Evolutionary conservation across 1,139 yeast genomes (phyloP).

Genomic region (Hansenula anomala): DNA sequence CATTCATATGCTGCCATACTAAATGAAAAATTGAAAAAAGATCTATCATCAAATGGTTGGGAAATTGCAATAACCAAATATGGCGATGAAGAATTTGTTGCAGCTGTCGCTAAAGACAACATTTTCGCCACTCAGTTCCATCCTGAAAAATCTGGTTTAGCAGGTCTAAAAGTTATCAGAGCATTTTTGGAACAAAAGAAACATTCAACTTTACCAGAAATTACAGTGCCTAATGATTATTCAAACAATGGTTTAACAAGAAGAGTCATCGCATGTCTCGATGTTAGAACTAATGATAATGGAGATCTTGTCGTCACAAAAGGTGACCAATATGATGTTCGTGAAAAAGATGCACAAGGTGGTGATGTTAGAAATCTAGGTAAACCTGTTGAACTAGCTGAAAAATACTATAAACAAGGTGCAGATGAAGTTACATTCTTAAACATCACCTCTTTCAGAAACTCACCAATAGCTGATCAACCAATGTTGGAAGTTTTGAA

Average conservation of each 20-base stretch:
- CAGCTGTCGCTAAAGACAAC: slow-evolving; percentile 75
- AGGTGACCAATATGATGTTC: slow-evolving; percentile 96
- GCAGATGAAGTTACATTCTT: slow-evolving; percentile 95
- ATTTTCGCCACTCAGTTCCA: slow-evolving; percentile 95
- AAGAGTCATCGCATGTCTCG: slow-evolving; percentile 91
- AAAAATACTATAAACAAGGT: slow-evolving; percentile 84
- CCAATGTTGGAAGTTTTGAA: slow-evolving; percentile 92
- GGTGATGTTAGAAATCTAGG: slow-evolving; percentile 84
- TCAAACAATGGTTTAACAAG: slow-evolving; percentile 73
- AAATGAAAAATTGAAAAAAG: slow-evolving; percentile 28
- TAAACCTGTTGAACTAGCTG: slow-evolving; percentile 92
- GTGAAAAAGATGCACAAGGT: slow-evolving; percentile 54
- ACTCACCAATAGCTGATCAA: slow-evolving; percentile 84
- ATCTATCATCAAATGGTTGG: slow-evolving; percentile 60
- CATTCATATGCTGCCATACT: slow-evolving; percentile 85
- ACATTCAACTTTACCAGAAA: slow-evolving; percentile 22
- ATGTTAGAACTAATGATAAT: slow-evolving; percentile 88
- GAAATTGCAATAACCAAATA: slow-evolving; percentile 66
- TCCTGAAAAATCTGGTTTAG: slow-evolving; percentile 92
- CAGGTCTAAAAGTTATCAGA: slow-evolving; percentile 74
- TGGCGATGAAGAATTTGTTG: slow-evolving; percentile 76
- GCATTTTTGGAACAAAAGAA: slow-evolving; percentile 59
- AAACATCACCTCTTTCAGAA: slow-evolving; percentile 91
- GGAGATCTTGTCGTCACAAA: slow-evolving; percentile 97
- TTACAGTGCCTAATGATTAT: slow-evolving; percentile 33